These are phyloP conservation scores for Blastosporella zonata DNA, from an alignment of 1,284 basidiomycete genomes.

Conservation along the genomic window DNA sequence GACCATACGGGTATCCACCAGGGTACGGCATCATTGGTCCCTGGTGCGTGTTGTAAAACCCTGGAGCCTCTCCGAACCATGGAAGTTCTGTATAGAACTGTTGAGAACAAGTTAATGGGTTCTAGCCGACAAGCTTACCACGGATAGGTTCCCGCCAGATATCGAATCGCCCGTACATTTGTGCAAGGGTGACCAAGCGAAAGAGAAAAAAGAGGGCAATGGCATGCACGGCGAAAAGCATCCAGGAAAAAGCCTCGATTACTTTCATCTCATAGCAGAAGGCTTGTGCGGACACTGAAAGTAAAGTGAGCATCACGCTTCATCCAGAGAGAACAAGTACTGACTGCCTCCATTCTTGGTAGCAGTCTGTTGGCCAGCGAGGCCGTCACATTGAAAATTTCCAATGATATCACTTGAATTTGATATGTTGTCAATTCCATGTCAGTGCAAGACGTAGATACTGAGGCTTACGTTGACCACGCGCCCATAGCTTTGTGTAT, in stretches of 20 bases:
- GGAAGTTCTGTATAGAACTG: constrained; percentile 36
- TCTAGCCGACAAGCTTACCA: constrained; percentile 27
- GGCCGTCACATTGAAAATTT: constrained; percentile 55
- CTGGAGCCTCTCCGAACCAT: constrained; percentile 49
- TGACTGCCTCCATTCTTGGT: constrained; percentile 58
- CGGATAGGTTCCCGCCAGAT: constrained; percentile 44
- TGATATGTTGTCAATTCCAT: background rate
- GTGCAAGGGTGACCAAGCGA: constrained; percentile 36
- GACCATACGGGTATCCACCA: constrained; percentile 18
- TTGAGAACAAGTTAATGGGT: background rate
- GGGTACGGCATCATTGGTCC: constrained; percentile 28
- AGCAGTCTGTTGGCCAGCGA: constrained; percentile 42
- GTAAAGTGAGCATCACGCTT: background rate
- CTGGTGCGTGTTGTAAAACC: constrained; percentile 41
- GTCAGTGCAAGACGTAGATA: background rate
- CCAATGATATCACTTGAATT: constrained; percentile 64
- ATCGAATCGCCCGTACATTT: constrained; percentile 36
- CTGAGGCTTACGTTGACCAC: constrained; percentile 60
- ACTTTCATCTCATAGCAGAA: constrained; percentile 79
- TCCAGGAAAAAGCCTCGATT: constrained; percentile 76
- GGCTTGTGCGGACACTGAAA: constrained; percentile 48
- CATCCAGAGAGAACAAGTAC: constrained; percentile 21
- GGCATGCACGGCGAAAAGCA: constrained; percentile 56
- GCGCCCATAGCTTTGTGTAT: constrained; percentile 58
- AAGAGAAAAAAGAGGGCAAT: constrained; percentile 39